phyloP scores from a whole-genome alignment of 805 yeast species.

The Ogataea chonburiensis region DNA sequence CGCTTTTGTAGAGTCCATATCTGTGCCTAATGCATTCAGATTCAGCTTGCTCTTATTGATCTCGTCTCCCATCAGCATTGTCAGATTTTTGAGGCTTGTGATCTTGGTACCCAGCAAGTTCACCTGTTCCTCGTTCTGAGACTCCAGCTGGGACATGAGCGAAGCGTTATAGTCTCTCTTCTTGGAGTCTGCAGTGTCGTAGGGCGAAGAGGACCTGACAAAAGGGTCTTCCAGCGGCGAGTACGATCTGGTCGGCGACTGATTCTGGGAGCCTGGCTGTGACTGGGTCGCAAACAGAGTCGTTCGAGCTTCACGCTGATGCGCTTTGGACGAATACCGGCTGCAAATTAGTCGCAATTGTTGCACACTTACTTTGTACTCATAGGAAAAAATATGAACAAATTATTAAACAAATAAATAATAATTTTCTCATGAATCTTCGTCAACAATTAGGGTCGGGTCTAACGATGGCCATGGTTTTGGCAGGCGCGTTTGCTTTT shows the following conservation, averaged over 20 bases:
- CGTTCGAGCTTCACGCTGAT: conserved; percentile 32
- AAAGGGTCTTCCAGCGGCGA: conserved; percentile 15
- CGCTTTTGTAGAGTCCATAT: conserved; percentile 35
- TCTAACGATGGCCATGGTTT: conserved; percentile 71
- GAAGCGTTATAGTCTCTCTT: conserved; percentile 48
- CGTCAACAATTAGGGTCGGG: conserved; percentile 40
- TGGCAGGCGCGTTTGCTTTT: conserved; percentile 85
- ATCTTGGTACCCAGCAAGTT: conserved; percentile 54
- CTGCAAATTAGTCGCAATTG: conserved; percentile 18
- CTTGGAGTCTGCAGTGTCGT: conserved; percentile 29
- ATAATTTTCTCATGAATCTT: conserved; percentile 26
- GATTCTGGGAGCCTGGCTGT: conserved; percentile 18
- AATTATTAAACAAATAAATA: not conserved
- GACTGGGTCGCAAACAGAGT: conserved; percentile 25
- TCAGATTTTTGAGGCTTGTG: conserved; percentile 51
- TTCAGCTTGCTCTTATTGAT: conserved; percentile 40
- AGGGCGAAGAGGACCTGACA: conserved; percentile 41
- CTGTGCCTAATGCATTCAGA: conserved; percentile 28
- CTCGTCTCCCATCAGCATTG: conserved; percentile 62
- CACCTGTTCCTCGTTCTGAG: conserved; percentile 63
- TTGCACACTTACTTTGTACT: conserved; percentile 22
- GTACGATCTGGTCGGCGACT: conserved; percentile 15
- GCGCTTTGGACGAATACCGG: conserved; percentile 33
- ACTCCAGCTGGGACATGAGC: conserved; percentile 57
- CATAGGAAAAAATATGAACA: conserved; percentile 11